Conservation (phyloP, 768 basidiomycete species). For the Cystobasidium onofrii region DNA sequence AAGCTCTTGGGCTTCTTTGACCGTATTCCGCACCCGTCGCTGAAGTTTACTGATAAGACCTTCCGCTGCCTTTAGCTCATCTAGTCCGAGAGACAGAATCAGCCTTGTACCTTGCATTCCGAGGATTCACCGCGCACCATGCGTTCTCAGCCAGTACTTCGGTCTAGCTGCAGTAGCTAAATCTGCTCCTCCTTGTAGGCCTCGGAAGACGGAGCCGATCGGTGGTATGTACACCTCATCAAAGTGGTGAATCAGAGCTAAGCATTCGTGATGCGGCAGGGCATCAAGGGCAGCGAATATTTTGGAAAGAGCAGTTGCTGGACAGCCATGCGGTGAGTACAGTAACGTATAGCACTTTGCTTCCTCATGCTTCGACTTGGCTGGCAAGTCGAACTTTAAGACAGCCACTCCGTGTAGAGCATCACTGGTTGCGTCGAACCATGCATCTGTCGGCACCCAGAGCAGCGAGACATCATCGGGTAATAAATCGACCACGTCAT, state of each 20-base stretch:
- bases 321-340: constrained; percentile 18
- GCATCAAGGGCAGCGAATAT: neutral
- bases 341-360: neutral
- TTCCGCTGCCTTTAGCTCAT: constrained; percentile 25
- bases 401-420: constrained; percentile 12
- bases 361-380: neutral
- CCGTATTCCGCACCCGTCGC: neutral
- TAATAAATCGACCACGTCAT: neutral
- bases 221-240: neutral
- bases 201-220: constrained; percentile 7
- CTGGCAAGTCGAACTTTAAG: neutral
- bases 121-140: neutral
- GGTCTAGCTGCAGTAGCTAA: neutral
- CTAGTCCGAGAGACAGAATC: neutral
- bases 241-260: constrained; percentile 3
- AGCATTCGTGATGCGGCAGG: neutral
- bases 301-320: neutral
- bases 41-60: constrained; percentile 3
- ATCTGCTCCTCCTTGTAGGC: neutral
- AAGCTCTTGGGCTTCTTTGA: constrained; percentile 1
- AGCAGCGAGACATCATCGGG: neutral
- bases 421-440: constrained; percentile 15
- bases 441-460: constrained; percentile 16
- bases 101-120: too few relatives aligned
- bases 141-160: constrained; percentile 18